These are phyloP conservation scores for Acrocalymma vagum DNA, from an alignment of 2,329 filamentous ascomycete genomes.

Conservation along the genomic window DNA sequence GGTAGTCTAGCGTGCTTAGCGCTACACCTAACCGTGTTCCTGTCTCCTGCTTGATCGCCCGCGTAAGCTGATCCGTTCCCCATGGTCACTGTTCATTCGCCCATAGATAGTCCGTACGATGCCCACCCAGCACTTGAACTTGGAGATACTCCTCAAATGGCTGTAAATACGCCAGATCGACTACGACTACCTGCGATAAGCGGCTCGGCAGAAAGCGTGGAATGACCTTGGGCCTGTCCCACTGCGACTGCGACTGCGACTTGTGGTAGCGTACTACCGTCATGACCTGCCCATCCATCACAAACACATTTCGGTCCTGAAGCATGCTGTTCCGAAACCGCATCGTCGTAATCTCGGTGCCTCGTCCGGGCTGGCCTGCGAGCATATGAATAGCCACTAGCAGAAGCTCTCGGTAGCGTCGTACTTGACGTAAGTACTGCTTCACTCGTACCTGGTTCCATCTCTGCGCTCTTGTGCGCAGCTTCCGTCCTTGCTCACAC, in stretches of 20 bases:
- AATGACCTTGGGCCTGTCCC: slow-evolving; percentile 31
- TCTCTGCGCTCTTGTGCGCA: too few relatives aligned
- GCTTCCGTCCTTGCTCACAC: too few relatives aligned
- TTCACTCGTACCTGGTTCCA: too few relatives aligned
- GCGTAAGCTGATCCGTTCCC: slow-evolving; percentile 18
- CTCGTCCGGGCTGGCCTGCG: slow-evolving; percentile 9
- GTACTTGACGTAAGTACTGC: too few relatives aligned
- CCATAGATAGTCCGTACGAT: slow-evolving; percentile 19
- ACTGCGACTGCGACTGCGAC: slow-evolving; percentile 27
- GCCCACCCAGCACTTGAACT: slow-evolving; percentile 14
- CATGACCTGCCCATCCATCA: slow-evolving; percentile 23
- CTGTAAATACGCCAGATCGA: slow-evolving; percentile 30
- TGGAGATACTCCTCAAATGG: slow-evolving; percentile 25
- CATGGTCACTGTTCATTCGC: slow-evolving; percentile 9
- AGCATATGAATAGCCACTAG: too few relatives aligned
- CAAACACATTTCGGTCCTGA: slow-evolving; percentile 28
- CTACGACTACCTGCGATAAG: slow-evolving; percentile 25
- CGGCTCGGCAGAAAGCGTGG: slow-evolving; percentile 27
- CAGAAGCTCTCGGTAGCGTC: too few relatives aligned
- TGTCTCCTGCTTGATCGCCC: slow-evolving; percentile 21
- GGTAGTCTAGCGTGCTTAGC: slow-evolving; percentile 22
- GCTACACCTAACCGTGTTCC: slow-evolving; percentile 17
- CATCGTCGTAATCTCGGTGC: slow-evolving; percentile 22
- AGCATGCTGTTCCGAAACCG: slow-evolving; percentile 22
- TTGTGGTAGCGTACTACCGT: slow-evolving; percentile 30